phyloP scores from a whole-genome alignment of 73 alveolate species.

The Uronychia setigera region DNA sequence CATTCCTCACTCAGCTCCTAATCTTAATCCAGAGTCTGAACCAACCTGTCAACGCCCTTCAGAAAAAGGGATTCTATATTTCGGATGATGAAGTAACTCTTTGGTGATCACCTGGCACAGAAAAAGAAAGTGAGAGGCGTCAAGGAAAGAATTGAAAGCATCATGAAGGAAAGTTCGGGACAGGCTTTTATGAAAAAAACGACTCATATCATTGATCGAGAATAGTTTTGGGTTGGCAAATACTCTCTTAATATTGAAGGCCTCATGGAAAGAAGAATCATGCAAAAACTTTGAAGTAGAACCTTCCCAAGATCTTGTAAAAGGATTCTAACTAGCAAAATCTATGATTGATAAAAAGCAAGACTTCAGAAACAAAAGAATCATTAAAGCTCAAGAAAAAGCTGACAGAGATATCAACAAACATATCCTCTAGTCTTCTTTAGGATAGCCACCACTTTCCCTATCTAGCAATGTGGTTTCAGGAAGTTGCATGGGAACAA shows the following conservation, averaged over 20 bases:
- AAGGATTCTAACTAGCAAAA: not conserved
- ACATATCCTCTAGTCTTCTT: not conserved
- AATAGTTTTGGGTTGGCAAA: not conserved
- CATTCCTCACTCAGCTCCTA: conserved; percentile 27
- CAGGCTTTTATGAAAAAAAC: not conserved
- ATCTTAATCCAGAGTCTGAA: conserved; percentile 12
- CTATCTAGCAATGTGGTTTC: not conserved
- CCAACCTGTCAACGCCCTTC: conserved; percentile 21
- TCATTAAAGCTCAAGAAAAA: not conserved
- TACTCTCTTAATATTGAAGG: not conserved
- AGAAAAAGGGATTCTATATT: conserved; percentile 26
- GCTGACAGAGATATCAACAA: not conserved
- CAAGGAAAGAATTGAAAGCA: conserved; percentile 13
- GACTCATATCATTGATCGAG: not conserved
- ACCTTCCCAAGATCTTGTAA: not conserved
- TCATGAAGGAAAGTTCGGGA: not conserved
- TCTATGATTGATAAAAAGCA: not conserved
- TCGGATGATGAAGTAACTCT: conserved; percentile 23
- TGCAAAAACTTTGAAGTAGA: not conserved
- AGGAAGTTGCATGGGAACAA: not conserved
- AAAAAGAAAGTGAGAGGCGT: conserved; percentile 10
- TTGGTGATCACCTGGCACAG: not conserved
- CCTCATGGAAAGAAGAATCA: not conserved
- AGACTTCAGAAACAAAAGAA: not conserved
- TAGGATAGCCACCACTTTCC: not conserved